These are phyloP conservation scores for Auricularia sp. DNA, from an alignment of 768 basidiomycete species.

Conservation along the genomic window DNA sequence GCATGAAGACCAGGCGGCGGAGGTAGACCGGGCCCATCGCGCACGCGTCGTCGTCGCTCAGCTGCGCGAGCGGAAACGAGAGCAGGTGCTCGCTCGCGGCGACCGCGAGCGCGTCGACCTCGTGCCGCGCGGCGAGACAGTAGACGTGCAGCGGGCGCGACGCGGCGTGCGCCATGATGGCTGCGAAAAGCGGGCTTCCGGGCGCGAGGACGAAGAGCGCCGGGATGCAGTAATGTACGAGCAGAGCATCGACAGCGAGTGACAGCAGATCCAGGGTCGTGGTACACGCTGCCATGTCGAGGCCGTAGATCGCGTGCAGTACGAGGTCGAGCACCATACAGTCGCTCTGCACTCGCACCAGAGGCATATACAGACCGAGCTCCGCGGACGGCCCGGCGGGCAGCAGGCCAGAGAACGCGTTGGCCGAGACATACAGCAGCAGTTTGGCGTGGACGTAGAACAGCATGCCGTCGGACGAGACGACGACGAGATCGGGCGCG, in stretches of 20 bases:
- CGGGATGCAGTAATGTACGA: no score
- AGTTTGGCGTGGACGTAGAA: constrained; percentile 23
- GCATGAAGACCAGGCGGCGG: constrained; percentile 74
- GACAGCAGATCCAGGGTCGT: not conserved
- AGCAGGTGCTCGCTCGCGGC: constrained; percentile 66
- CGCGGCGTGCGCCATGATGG: constrained; percentile 12
- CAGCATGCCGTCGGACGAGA: constrained; percentile 21
- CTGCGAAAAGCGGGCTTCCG: constrained; percentile 27
- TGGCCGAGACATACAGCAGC: constrained; percentile 17
- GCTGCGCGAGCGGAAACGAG: constrained; percentile 52
- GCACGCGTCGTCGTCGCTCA: constrained; percentile 62
- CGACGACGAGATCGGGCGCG: constrained; percentile 18
- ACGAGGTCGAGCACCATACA: no score
- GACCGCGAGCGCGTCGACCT: constrained; percentile 66
- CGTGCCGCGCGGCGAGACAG: constrained; percentile 54
- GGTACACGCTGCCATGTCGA: not conserved
- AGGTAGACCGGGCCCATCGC: constrained; percentile 68
- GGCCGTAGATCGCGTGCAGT: not conserved
- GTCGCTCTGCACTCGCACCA: no score
- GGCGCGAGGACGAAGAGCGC: constrained; percentile 10
- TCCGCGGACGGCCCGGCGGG: no score
- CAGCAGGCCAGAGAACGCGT: constrained; percentile 5
- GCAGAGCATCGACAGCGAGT: constrained; percentile 10
- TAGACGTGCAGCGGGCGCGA: constrained; percentile 45
- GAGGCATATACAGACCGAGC: no score